Base-by-base conservation (phyloP, 108 stramenopile species). In the Chaetoceros muelleri region DNA sequence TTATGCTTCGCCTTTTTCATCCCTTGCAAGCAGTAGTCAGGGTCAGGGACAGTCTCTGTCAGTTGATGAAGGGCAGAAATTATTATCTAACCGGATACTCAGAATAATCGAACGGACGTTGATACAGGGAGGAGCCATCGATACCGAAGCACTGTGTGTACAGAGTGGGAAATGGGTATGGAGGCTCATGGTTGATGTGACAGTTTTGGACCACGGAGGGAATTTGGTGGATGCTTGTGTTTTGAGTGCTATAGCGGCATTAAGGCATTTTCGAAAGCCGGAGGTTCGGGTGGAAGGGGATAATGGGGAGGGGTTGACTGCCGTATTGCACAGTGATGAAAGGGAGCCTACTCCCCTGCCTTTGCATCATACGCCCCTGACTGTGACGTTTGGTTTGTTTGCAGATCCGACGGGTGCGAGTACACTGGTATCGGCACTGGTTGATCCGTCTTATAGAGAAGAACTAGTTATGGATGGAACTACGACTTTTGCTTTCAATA, bases 301-400 rank as follows among this genome's bases (percentile, higher is more conserved):
- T 30, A 46, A 44, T 29, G 57, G 28, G 2, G 78, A 58, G 16
- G 67, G 40, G 24, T 72, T 45, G 28, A 21, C 58, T 18, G 22
- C 30, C 30, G 18, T 60, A 1, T 16, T 51, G 1, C 44, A 24
- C 25, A 28, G 34, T 34, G 87, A 85, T 46, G 81, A 90, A 40
- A 83, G 85, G 52, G 95, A 96, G 64, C 82, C 93, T 13, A 74
- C 85, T 22, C 93, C 95, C 19, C 73, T 96, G 40, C 90, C 95
- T 13, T 61, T 96, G 60, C 95, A 96, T 68, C 95, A 96, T 64
- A 84, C 90, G 24, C 95, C 95, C 21, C 67, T 94, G 7, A 84
- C 87, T 28, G 70, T 93, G 29, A 83, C 90, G 0, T 96, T 95
- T 75, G 93, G 85, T 1, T 60, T 94, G 24, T 80, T 94, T 60